These are phyloP conservation scores for Zarea fungicola DNA, from an alignment of 2,329 filamentous ascomycete species.

Conservation along the genomic window DNA sequence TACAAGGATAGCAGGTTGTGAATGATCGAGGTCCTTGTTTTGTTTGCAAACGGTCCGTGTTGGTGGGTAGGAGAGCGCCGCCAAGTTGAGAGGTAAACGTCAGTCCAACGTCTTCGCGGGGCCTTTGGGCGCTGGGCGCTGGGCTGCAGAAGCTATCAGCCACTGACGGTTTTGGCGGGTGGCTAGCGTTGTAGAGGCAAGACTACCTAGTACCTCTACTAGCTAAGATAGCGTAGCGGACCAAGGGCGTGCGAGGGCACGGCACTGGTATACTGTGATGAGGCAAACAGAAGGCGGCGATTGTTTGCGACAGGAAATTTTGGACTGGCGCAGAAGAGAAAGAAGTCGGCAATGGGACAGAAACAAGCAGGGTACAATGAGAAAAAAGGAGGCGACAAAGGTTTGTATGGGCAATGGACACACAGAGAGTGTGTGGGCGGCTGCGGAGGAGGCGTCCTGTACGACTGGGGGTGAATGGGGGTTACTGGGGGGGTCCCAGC, in stretches of 20 bases:
- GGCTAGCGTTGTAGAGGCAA: conserved; percentile 1
- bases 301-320: not conserved
- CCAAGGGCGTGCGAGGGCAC: not conserved
- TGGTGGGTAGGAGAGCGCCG: not conserved
- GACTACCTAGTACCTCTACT: not conserved
- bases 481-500: not conserved
- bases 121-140: no score
- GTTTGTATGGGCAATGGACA: no score
- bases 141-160: not conserved
- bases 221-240: not conserved
- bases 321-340: not conserved
- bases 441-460: no score
- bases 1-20: not conserved
- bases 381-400: not conserved
- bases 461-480: not conserved
- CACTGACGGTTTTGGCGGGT: not conserved
- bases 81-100: not conserved
- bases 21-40: not conserved
- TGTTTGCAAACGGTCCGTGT: not conserved
- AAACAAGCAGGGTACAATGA: no score
- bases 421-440: no score
- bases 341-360: no score
- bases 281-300: not conserved
- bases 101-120: not conserved
- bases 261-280: not conserved